Evolutionary conservation across 495 filamentous ascomycete genomes (phyloP), one percentile per base, ranked within the genome.

Genomic region (Xylaria curta): DNA sequence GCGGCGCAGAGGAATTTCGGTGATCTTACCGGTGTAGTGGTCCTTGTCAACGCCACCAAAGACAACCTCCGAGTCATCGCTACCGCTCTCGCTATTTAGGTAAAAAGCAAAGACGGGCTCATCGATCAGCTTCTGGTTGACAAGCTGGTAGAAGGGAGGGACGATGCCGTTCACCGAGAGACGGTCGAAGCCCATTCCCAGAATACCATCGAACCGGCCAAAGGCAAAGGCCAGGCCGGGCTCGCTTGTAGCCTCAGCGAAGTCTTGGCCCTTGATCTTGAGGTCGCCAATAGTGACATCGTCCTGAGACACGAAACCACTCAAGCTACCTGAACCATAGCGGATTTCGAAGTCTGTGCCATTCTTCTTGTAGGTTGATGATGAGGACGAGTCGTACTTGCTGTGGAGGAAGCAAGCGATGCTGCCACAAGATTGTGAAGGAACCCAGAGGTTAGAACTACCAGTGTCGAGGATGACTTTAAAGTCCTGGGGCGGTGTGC

Each of bases 371-470:
- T 93, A 97, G n/a, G 94, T 92, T 38, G 90, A 94, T 51, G 97
- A 99, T 1, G 90, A 82, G 36, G 92, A 93, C 63, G 93, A 94
- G 82, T 98, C 96, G 83, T 97, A 99, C 87, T 95, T 99, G 81
- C 81, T 88, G 87, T 99, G 97, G 69, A 99, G 91, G 82, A 94
- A 99, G 88, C 97, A 99, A 72, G 97, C 97, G 76, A 99, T 99
- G 65, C 95, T 98, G 77, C 90, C 92, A 82, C 97, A 99, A 74
- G 93, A 86, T 17, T 87, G 85, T 3, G 94, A 97, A 4, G 97
- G 97, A 66, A 99, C 97, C 97, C 97, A 99, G 67, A 99, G 88
- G 85, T 99, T 99, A 74, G 97, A 99, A 87, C 95, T 98, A 73
- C 97, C 97, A 33, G 97, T 99, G 80, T 99, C 97, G 68, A 99